Evolutionary conservation across 805 yeast genomes (phyloP).

Genomic region (Jamesozyma spencerorum): DNA sequence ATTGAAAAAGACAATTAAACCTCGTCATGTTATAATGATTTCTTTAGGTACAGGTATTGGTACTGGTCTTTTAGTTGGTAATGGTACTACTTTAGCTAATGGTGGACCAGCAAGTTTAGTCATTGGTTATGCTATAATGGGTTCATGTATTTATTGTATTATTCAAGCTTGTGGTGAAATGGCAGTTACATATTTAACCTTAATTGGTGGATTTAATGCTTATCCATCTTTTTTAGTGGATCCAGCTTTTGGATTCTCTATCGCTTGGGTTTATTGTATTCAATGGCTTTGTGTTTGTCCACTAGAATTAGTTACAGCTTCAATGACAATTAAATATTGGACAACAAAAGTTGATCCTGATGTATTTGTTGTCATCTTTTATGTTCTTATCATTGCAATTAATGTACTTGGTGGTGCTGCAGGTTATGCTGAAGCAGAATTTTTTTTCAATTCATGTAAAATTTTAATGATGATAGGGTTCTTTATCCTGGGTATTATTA

Average conservation of each 20-base stretch:
- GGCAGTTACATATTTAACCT: constrained; percentile 48
- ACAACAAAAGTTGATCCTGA: constrained; percentile 44
- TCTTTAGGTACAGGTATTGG: constrained; percentile 84
- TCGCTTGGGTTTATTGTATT: constrained; percentile 53
- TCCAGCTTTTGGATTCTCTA: constrained; percentile 48
- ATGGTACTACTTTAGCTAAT: constrained; percentile 38
- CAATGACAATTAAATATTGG: constrained; percentile 56
- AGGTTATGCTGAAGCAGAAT: constrained; percentile 55
- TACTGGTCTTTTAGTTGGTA: constrained; percentile 57
- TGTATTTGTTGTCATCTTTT: constrained; percentile 48
- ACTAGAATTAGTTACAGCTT: constrained; percentile 55
- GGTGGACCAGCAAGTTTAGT: constrained; percentile 44
- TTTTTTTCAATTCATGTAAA: constrained; percentile 57
- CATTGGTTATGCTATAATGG: constrained; percentile 49
- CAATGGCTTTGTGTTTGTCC: constrained; percentile 58
- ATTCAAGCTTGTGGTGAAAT: constrained; percentile 59
- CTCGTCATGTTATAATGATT: constrained; percentile 57
- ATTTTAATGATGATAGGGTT: constrained; percentile 53
- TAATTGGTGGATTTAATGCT: constrained; percentile 57
- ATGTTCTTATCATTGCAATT: constrained; percentile 36
- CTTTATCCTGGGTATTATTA: constrained; percentile 42
- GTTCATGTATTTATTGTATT: constrained; percentile 48
- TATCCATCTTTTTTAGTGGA: constrained; percentile 49
- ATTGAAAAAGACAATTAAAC: constrained; percentile 28
- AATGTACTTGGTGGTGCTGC: constrained; percentile 44